Percentiles rank a stretch among this genome's conserved stretches.
Evolutionary conservation across 2,329 filamentous ascomycete genomes (phyloP).

Genomic region (Colletotrichum viniferum): DNA sequence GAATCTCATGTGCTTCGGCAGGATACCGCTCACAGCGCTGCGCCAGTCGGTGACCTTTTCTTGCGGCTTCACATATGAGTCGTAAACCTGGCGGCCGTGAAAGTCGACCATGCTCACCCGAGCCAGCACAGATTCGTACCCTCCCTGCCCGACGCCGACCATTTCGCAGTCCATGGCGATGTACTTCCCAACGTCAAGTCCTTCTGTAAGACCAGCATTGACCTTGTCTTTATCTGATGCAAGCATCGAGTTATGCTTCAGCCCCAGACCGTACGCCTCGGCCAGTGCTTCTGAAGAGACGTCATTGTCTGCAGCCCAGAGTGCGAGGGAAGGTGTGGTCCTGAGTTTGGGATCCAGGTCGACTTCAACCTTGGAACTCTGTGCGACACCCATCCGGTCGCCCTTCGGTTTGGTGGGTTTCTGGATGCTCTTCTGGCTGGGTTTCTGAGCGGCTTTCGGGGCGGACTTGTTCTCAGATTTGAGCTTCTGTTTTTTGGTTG

Average conservation of each 20-base stretch:
- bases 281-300: conserved; percentile 65
- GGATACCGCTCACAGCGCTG: conserved; percentile 83
- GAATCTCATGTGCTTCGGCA: conserved; percentile 71
- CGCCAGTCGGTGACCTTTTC: conserved; percentile 89
- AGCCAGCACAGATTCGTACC: conserved; percentile 77
- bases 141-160: conserved; percentile 82
- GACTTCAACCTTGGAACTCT: conserved; percentile 51
- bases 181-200: conserved; percentile 82
- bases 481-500: conserved; percentile 35
- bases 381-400: conserved; percentile 58
- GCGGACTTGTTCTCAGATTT: conserved; percentile 2
- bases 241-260: conserved; percentile 54
- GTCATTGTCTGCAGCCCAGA: conserved; percentile 66
- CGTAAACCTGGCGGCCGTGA: conserved; percentile 90
- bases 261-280: conserved; percentile 63
- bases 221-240: conserved; percentile 53
- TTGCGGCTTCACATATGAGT: conserved; percentile 84
- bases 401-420: conserved; percentile 29
- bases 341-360: conserved; percentile 34
- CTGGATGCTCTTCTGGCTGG: conserved; percentile 21
- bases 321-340: conserved; percentile 57
- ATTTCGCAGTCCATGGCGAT: conserved; percentile 96
- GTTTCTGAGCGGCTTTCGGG: conserved; percentile 13
- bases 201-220: conserved; percentile 67
- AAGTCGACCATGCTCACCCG: conserved; percentile 92